Conservation (phyloP, 768 basidiomycete genomes). For the Tremella fuciformis region DNA sequence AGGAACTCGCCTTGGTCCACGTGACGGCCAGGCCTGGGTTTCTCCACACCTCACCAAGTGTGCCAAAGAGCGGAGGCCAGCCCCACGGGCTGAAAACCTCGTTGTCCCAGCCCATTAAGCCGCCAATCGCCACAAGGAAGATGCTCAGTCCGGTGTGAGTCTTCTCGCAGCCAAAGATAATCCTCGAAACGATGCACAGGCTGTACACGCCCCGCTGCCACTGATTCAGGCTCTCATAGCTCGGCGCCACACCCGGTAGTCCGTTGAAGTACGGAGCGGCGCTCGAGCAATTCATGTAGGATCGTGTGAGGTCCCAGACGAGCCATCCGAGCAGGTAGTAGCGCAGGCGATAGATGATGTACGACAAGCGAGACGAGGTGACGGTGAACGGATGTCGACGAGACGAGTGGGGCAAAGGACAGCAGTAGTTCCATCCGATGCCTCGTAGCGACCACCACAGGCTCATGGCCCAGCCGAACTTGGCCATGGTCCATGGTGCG, state of each 20-base stretch:
- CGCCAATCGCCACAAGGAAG: constrained; percentile 24
- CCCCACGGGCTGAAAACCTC: constrained; percentile 42
- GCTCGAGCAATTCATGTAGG: constrained; percentile 22
- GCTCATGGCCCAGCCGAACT: constrained; percentile 33
- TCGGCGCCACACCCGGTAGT: constrained; percentile 12
- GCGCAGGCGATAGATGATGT: constrained; percentile 8
- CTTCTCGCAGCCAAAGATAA: constrained; percentile 17
- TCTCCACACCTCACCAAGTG: constrained; percentile 28
- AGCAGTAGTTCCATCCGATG: constrained; percentile 29
- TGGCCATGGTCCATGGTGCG: constrained; percentile 27
- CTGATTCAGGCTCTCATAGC: constrained; percentile 15
- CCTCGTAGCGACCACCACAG: constrained; percentile 35
- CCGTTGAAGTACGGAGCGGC: constrained; percentile 30
- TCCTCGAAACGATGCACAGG: constrained; percentile 19
- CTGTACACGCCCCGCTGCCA: constrained; percentile 25
- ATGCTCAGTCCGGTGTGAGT: constrained; percentile 10
- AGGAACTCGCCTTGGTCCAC: constrained; percentile 40
- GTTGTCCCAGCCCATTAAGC: constrained; percentile 31
- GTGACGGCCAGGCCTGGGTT: constrained; percentile 36
- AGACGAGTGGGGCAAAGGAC: constrained; percentile 26
- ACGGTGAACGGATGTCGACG: constrained; percentile 24
- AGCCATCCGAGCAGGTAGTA: constrained; percentile 11
- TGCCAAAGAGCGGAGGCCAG: constrained; percentile 40
- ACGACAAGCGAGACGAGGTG: constrained; percentile 18
- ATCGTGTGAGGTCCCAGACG: constrained; percentile 22